Evolutionary conservation across 441 rosid genomes (phyloP), one percentile per base, ranked within the genome.

Genomic region (Rhodomyrtus psidioides): DNA sequence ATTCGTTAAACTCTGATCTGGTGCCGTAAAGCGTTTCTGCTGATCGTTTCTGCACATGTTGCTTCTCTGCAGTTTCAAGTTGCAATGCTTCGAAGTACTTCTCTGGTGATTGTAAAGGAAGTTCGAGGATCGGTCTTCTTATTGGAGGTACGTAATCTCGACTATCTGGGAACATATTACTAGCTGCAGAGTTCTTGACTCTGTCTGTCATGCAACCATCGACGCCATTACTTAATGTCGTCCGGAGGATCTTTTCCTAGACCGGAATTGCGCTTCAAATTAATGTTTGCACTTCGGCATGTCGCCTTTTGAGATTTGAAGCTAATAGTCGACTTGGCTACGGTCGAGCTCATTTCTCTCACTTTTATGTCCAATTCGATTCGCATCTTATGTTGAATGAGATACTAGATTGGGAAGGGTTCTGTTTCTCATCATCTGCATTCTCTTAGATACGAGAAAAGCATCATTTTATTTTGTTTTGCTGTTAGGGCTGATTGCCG

Each of bases 101-200:
- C 53, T 84, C 90, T 55, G 95, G 92, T 59, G n/a, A 82, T 23
- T 93, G 96, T 70, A 90, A 94, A 54, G 91, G 93, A 86, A 88
- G 85, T n/a, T 82, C 91, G 2, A 93, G 89, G 89, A 82, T 92
- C 5, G 93, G 88, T 57, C 87, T 90, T 88, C 93, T 95, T 53
- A 86, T 94, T 85, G 98, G 93, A 92, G 98, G 97, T 95, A 90
- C 86, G n/a, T 55, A 83, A 65, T 85, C 54, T 76, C 17, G 24
- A 34, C 87, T 34, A 17, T 75, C 55, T 16, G 19, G 53, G 27
- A 24, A 34, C 79, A 65, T 34, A 10, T 65, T 34, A 6, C n/a
- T 42, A 53, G 58, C 53, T 53, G 60, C 60, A 30, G 84, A 53
- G 14, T 82, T 51, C 59, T 56, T 30, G 30, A 82, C 10, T 56